Evolutionary conservation across 2,329 filamentous ascomycete genomes (phyloP).

Genomic region (Trichoderma gracile): DNA sequence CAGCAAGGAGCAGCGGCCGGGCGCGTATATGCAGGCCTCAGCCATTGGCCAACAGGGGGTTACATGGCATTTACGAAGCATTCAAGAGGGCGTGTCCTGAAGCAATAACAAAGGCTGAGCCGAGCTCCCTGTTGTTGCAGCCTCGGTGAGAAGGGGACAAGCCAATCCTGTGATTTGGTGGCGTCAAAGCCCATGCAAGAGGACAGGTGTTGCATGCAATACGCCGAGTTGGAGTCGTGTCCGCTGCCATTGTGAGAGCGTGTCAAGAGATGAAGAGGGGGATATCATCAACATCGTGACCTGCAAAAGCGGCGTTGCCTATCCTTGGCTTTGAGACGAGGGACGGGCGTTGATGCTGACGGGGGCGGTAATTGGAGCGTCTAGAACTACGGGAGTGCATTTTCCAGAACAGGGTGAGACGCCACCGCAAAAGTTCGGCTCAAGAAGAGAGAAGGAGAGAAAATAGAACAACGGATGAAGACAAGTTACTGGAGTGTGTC

Average conservation of each 20-base stretch:
- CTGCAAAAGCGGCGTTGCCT: not conserved
- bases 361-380: not conserved
- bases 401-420: slow-evolving; percentile 4
- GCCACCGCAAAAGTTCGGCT: not conserved
- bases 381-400: not conserved
- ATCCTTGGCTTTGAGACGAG: not conserved
- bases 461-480: not conserved
- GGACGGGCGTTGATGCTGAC: slow-evolving; percentile 24
- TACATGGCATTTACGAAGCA: not conserved
- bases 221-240: not conserved
- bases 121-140: slow-evolving; percentile 3
- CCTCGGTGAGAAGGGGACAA: slow-evolving; percentile 9
- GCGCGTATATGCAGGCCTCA: slow-evolving; percentile 13
- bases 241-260: not conserved
- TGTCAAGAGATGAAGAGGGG: not conserved
- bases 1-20: not conserved
- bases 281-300: not conserved
- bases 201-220: not conserved
- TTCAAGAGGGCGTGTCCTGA: no score
- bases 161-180: not conserved
- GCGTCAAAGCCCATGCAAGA: slow-evolving; percentile 16
- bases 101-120: slow-evolving; percentile 8
- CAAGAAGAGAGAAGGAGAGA: not conserved
- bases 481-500: no score
- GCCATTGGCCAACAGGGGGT: slow-evolving; percentile 5